Evolutionary conservation across 345 rosid genomes (phyloP), one percentile per base, ranked within the genome.

Genomic region (Mercurialis annua): DNA sequence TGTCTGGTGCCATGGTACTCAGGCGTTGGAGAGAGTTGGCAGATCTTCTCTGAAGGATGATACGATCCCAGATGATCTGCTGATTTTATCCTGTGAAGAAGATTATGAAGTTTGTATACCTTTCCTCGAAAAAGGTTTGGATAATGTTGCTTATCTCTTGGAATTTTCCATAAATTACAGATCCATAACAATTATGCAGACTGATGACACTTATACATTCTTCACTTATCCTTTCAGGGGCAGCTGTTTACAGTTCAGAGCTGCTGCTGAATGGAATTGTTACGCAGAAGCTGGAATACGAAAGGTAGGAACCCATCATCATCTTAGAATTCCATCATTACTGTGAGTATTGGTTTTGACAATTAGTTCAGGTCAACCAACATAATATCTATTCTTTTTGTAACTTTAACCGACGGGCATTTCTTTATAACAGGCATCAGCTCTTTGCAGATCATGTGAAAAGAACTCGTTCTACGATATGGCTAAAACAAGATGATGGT

Each of bases 181-280:
- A n/a, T n/a, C n/a, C n/a, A n/a, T n/a, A n/a, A n/a, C n/a, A n/a
- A n/a, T n/a, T n/a, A n/a, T n/a, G n/a, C n/a, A n/a, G n/a, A n/a
- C 27, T 55, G 2, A 29, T 27, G 10, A 36, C 34, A 68, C 53
- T 62, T 61, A 29, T 46, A 20, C 7, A n/a, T 16, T 9, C 47
- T 29, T 10, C 33, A 65, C 52, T 57, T 31, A 46, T 65, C 18
- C 69, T 56, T 65, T 59, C 88, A 90, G 98, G 97, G 50, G 80
- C 81, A 17, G 80, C 86, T 21, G 88, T 90, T 24, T 90, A 90
- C 72, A 86, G 96, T 72, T 87, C 96, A 42, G 97, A 93, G 85
- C 81, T 93, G 63, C 73, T 93, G 26, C 74, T 93, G 68, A 90
- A 84, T 73, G 97, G 98, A 53, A 90, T 93, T 68, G 92, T 93